phyloP scores from a whole-genome alignment of 2,329 filamentous ascomycete species.

The Talaromyces sp. region DNA sequence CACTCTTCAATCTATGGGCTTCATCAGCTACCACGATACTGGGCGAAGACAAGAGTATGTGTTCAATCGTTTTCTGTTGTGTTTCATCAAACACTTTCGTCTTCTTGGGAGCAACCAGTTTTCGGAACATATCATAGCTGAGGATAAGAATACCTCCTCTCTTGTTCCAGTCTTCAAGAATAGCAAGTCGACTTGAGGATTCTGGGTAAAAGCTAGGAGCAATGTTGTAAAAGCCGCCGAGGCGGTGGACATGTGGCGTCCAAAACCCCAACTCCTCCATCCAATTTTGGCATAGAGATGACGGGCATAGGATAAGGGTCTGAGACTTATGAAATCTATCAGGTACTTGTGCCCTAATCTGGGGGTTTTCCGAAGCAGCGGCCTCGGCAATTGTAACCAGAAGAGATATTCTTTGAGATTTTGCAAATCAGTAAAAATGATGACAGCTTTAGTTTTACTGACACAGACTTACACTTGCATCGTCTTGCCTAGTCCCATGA shows the following conservation, averaged over 20 bases:
- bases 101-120: conserved; percentile 37
- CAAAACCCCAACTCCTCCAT: conserved; percentile 73
- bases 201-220: background rate
- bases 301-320: conserved; percentile 74
- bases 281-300: conserved; percentile 80
- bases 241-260: conserved; percentile 56
- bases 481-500: conserved; percentile 91
- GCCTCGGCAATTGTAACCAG: conserved; percentile 73
- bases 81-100: conserved; percentile 26
- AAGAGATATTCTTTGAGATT: conserved; percentile 65
- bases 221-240: conserved; percentile 55
- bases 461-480: conserved; percentile 69
- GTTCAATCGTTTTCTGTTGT: conserved; percentile 44
- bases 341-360: conserved; percentile 69
- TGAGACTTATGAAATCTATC: conserved; percentile 62
- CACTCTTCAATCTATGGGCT: conserved; percentile 77
- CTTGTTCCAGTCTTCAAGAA: conserved; percentile 62
- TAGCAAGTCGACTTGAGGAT: conserved; percentile 44
- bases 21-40: conserved; percentile 83
- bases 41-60: conserved; percentile 62
- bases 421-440: conserved; percentile 4
- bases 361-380: conserved; percentile 59
- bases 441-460: too few species aligned
- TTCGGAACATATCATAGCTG: conserved; percentile 71
- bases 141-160: conserved; percentile 74